A percentile compares a stretch with the other conserved stretches of the same genome.
These are phyloP conservation scores for Eutypella sp. DNA, from an alignment of 2,329 filamentous ascomycete species.

Conservation along the genomic window DNA sequence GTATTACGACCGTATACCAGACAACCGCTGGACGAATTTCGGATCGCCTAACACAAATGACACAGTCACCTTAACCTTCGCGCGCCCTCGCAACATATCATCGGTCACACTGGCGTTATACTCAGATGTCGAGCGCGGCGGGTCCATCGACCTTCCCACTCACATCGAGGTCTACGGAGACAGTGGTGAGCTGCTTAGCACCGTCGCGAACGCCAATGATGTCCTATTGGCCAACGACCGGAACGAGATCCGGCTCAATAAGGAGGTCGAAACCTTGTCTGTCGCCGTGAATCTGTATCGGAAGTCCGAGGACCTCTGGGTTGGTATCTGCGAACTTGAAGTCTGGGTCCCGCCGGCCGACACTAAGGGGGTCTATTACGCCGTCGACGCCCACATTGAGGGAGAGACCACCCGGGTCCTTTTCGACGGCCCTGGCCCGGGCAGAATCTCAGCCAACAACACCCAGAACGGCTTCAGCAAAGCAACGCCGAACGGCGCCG, in stretches of 20 bases:
- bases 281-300: constrained; percentile 26
- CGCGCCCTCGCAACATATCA: constrained; percentile 26
- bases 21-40: constrained; percentile 36
- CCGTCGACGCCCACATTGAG: constrained; percentile 24
- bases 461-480: not conserved
- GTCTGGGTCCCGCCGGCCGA: constrained; percentile 24
- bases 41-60: constrained; percentile 27
- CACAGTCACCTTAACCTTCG: constrained; percentile 29
- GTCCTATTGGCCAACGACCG: constrained; percentile 22
- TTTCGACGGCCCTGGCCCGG: constrained; percentile 17
- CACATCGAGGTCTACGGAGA: constrained; percentile 23
- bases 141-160: constrained; percentile 24
- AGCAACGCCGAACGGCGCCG: too few relatives aligned
- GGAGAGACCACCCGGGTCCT: constrained; percentile 17
- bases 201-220: constrained; percentile 11
- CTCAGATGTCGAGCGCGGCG: constrained; percentile 28
- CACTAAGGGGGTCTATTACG: constrained; percentile 17
- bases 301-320: constrained; percentile 15
- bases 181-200: constrained; percentile 9
- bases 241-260: constrained; percentile 21
- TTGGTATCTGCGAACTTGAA: constrained; percentile 29
- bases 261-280: constrained; percentile 20
- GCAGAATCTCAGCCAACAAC: too few relatives aligned
- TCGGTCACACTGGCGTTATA: constrained; percentile 29
- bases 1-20: constrained; percentile 32